Conservation (phyloP, 2,329 filamentous ascomycete genomes). For the Monosporascus sp. region DNA sequence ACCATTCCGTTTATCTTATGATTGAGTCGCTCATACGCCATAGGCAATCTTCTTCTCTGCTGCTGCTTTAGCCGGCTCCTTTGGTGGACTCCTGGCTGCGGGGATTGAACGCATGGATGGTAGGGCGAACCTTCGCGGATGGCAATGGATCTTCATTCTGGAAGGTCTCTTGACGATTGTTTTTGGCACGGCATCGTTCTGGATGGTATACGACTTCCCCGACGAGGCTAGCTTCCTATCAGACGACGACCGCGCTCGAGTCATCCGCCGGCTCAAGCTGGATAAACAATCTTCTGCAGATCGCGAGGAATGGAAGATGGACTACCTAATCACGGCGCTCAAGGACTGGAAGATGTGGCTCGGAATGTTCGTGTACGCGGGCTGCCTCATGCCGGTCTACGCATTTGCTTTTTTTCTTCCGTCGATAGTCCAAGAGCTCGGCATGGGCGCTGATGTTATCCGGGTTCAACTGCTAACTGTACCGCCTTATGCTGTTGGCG, state of each 20-base stretch:
- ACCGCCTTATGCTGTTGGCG: slow-evolving; percentile 68
- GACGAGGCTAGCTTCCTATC: slow-evolving; percentile 69
- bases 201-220: slow-evolving; percentile 79
- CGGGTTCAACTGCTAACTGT: slow-evolving; percentile 67
- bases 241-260: slow-evolving; percentile 62
- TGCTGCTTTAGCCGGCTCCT: slow-evolving; percentile 72
- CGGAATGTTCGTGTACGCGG: slow-evolving; percentile 74
- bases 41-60: slow-evolving; percentile 76
- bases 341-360: slow-evolving; percentile 82
- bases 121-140: slow-evolving; percentile 49
- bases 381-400: slow-evolving; percentile 65
- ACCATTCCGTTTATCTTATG: background rate
- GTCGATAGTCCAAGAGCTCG: slow-evolving; percentile 62
- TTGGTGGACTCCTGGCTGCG: slow-evolving; percentile 68
- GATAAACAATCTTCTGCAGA: slow-evolving; percentile 70
- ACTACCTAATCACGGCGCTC: slow-evolving; percentile 65
- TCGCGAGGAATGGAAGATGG: slow-evolving; percentile 68
- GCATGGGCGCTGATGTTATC: slow-evolving; percentile 40
- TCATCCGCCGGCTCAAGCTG: slow-evolving; percentile 60
- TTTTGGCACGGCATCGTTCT: slow-evolving; percentile 64
- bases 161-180: slow-evolving; percentile 67
- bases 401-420: slow-evolving; percentile 75
- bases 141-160: slow-evolving; percentile 63
- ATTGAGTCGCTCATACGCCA: slow-evolving; percentile 2
- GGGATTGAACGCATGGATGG: slow-evolving; percentile 67